Conservation (phyloP, 2,329 filamentous ascomycete species). For the Colletotrichum gloeosporioides region DNA sequence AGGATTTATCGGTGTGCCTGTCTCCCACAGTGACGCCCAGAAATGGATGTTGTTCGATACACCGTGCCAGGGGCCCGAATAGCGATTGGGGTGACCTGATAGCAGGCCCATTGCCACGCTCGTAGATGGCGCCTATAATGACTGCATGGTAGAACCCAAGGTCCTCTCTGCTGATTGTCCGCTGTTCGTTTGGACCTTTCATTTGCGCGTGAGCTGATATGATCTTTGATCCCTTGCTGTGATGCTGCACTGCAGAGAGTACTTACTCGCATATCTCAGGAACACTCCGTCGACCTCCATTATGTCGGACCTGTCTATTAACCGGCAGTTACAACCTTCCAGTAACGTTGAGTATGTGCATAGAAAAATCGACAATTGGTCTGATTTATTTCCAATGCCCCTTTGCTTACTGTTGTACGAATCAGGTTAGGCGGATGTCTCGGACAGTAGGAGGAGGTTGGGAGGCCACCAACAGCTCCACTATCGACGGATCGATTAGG, state of each 20-base stretch:
- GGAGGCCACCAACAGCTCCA: neutral
- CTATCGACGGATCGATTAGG: neutral
- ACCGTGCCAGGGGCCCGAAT: slow-evolving; percentile 37
- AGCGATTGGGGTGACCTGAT: slow-evolving; percentile 27
- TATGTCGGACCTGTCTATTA: neutral
- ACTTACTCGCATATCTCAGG: neutral
- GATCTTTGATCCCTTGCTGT: neutral
- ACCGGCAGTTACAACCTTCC: neutral
- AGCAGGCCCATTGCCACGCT: slow-evolving; percentile 22
- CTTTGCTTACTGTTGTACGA: neutral
- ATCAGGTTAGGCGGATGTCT: neutral
- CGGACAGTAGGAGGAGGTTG: neutral
- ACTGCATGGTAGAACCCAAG: slow-evolving; percentile 45
- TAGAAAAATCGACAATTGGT: neutral
- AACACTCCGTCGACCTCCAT: neutral
- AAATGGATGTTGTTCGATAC: slow-evolving; percentile 41
- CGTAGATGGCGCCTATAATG: slow-evolving; percentile 40
- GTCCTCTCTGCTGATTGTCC: slow-evolving; percentile 44
- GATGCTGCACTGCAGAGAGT: neutral
- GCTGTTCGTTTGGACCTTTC: slow-evolving; percentile 43
- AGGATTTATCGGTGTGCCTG: slow-evolving; percentile 39
- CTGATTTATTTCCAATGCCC: neutral
- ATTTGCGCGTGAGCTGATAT: neutral
- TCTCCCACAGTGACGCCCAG: slow-evolving; percentile 40
- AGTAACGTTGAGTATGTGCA: neutral